phyloP scores from a whole-genome alignment of 2,329 filamentous ascomycete genomes.

The Nigrospora oryzae region DNA sequence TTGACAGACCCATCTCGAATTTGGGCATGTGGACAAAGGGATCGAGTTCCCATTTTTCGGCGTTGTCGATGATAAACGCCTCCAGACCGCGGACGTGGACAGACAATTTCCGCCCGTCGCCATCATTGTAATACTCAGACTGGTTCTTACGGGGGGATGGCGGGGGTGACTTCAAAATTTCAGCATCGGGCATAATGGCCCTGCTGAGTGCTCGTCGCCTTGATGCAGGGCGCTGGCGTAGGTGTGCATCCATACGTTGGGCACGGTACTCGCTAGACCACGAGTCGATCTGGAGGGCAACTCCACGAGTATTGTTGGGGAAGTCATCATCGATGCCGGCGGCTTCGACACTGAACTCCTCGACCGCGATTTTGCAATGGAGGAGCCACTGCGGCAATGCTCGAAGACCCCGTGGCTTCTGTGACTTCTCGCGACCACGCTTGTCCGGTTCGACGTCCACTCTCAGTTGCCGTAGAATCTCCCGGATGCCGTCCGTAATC shows the following conservation, averaged over 20 bases:
- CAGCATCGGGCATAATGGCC: conserved; percentile 61
- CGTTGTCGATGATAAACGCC: conserved; percentile 81
- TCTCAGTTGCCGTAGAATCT: conserved; percentile 80
- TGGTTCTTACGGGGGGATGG: conserved; percentile 44
- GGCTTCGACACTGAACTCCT: conserved; percentile 83
- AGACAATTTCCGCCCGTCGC: conserved; percentile 74
- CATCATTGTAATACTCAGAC: conserved; percentile 31
- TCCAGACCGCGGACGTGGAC: conserved; percentile 79
- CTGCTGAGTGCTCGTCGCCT: conserved; percentile 70
- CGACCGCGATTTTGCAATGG: conserved; percentile 75
- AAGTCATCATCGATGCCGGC: conserved; percentile 82
- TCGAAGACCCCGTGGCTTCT: conserved; percentile 63
- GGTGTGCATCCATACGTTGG: conserved; percentile 57
- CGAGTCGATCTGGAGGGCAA: conserved; percentile 78
- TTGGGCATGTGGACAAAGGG: conserved; percentile 80
- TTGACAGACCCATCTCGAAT: conserved; percentile 80
- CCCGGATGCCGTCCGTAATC: conserved; percentile 83
- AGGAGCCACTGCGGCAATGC: conserved; percentile 77
- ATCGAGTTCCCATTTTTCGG: conserved; percentile 75
- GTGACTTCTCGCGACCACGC: conserved; percentile 35
- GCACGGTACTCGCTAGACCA: conserved; percentile 86
- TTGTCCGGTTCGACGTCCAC: conserved; percentile 60
- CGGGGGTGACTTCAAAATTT: conserved; percentile 44
- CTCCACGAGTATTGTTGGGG: conserved; percentile 71
- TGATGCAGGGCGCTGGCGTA: conserved; percentile 43